phyloP scores from a whole-genome alignment of 208 protist genomes.

The Sergeia podlipaevii region DNA sequence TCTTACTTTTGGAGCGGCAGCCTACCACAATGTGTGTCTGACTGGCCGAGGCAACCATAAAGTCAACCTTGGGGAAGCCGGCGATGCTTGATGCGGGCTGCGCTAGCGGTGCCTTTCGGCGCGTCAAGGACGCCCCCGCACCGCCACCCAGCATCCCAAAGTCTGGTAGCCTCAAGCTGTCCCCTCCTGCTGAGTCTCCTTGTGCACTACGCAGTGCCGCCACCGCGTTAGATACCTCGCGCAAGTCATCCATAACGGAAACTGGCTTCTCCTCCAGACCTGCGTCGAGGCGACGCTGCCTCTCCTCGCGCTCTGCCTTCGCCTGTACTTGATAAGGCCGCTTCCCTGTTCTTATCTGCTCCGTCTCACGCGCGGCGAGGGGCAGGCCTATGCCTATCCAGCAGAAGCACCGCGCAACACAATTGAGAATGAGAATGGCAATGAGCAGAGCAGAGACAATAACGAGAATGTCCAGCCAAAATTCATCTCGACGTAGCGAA shows the following conservation, averaged over 20 bases:
- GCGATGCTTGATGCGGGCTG: constrained; percentile 42
- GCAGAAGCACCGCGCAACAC: constrained; percentile 27
- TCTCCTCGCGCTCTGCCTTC: constrained; percentile 19
- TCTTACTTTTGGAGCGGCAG: constrained; percentile 59
- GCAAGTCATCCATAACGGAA: constrained; percentile 20
- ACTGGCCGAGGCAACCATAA: constrained; percentile 52
- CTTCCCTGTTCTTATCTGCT: constrained; percentile 24
- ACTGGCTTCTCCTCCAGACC: constrained; percentile 17
- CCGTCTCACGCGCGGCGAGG: constrained; percentile 11
- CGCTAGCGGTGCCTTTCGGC: background rate
- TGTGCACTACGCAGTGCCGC: background rate
- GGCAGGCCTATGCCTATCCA: constrained; percentile 34
- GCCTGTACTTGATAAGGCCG: constrained; percentile 28
- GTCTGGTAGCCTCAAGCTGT: background rate
- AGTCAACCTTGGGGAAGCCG: constrained; percentile 56
- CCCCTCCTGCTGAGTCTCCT: background rate
- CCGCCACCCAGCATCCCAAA: background rate
- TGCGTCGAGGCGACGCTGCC: constrained; percentile 11
- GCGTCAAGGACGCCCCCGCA: background rate
- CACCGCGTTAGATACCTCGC: constrained; percentile 14
- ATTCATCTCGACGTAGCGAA: constrained; percentile 16
- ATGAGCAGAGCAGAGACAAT: constrained; percentile 17
- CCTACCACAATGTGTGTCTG: constrained; percentile 60
- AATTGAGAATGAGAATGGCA: constrained; percentile 21
- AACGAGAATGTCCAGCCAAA: constrained; percentile 37